Base-by-base conservation (phyloP, 306 rosid species). In the Quercus alba region DNA sequence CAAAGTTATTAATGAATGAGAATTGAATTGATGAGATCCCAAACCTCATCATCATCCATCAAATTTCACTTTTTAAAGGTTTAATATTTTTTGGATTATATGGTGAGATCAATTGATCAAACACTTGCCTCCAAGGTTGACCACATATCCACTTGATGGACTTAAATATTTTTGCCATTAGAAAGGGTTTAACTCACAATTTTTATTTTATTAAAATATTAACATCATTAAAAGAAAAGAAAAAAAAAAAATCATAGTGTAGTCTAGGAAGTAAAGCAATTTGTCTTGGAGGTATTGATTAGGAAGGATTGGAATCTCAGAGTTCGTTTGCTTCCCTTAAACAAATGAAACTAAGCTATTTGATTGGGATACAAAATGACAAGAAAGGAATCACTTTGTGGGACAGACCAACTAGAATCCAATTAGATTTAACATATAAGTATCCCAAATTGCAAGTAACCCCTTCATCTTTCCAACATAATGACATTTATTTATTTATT, bases 371-470 rank as follows among this genome's bases (percentile, higher is more conserved):
- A 35, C 1, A 70, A 80, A 15, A 73, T 17, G 79, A 80, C 79
- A 73, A 77, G 82, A 67, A 84, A 77, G 54, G 82, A 46, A 80
- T 72, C 78, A 31, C 25, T 25, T 25, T 20, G 62, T 64, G 76
- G 77, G 81, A 66, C 76, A 66, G 31, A 38, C 10, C 12, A 69
- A 51, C 66, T 19, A 20, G 70, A 58, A 72, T 58, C 78, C 23
- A 49, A 26, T 63, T 63, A 26, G 70, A 63, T 84, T n/a, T 21
- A 80, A 26, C 41, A 63, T 84, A 10, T 21, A 77, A 72, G 85
- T 71, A 74, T 77, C 68, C 85, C 85, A 19, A n/a, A 33, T 28
- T 84, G 31, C 80, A 84, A 80, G 77, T 67, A 58, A 81, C 57
- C 55, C 54, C 2, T 14, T 44, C 13, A 20, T 70, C 73, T 23